Conservation (phyloP, 768 basidiomycete species). For the Kondoa subrosea region DNA sequence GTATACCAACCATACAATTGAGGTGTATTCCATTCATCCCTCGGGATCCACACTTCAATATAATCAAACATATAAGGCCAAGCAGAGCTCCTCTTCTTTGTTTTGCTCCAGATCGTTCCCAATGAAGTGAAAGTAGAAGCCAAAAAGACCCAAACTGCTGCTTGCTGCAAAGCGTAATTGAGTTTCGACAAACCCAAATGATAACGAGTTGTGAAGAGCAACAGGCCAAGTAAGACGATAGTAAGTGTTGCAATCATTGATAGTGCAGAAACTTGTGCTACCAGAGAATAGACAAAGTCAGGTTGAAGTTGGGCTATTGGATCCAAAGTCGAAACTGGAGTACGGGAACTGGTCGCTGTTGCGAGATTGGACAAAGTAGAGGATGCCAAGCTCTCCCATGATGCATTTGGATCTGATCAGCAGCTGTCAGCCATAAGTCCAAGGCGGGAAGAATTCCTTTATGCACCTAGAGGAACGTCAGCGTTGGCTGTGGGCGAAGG, state of each 20-base stretch:
- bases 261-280: constrained; percentile 71
- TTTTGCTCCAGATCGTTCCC: constrained; percentile 40
- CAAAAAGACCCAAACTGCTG: constrained; percentile 63
- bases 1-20: constrained; percentile 64
- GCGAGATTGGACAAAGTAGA: not conserved
- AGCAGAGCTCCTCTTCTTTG: constrained; percentile 43
- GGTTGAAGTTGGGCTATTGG: constrained; percentile 34
- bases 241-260: constrained; percentile 73
- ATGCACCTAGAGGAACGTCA: not conserved
- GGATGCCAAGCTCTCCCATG: not conserved
- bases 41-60: constrained; percentile 62
- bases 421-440: not conserved
- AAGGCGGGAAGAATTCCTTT: not conserved
- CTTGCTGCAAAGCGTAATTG: constrained; percentile 63
- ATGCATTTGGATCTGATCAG: not conserved
- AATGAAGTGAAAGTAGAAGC: constrained; percentile 61
- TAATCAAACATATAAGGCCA: constrained; percentile 98
- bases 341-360: not conserved
- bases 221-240: constrained; percentile 69
- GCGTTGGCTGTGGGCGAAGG: too few relatives aligned
- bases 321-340: not conserved
- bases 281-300: constrained; percentile 66
- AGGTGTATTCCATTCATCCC: constrained; percentile 47
- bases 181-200: constrained; percentile 84
- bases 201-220: constrained; percentile 86